Evolutionary conservation across 164 flowering plant genomes (phyloP), one percentile per base, ranked within the genome.

Genomic region (Nelumbo lutea): DNA sequence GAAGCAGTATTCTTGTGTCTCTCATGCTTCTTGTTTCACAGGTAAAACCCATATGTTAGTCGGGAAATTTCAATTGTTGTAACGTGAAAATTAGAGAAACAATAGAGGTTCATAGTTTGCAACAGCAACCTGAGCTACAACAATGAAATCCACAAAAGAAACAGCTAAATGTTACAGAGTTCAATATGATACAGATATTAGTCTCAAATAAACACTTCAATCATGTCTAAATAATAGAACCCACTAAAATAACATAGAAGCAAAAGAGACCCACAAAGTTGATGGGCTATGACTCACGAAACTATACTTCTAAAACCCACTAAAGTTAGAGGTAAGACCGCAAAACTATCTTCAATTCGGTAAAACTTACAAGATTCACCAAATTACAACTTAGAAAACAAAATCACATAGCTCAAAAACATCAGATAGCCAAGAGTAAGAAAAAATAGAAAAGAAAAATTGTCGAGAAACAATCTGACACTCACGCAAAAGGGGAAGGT

Each of bases 401-500:
- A 68, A 42, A 47, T 46, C 55, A 13, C 44, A 5, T 59, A 9
- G 42, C 61, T 41, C 39, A 70, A 53, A 53, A 53, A 51, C n/a
- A n/a, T n/a, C n/a, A n/a, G 55, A 51, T 10, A 51, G 6, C 13
- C 6, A 51, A 51, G 2, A 13, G 13, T 2, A 51, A 51, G 55
- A 3, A 51, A 51, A 51, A 46, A 3, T 46, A 46, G 48, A 5
- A 51, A 51, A 51, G 55, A 51, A 51, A 13, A 13, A 2, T 51
- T 13, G 6, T 3, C 55, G 9, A 5, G 53, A 50, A 50, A 50
- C 1, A 50, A 44, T 55, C 0, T 67, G 43, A 59, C 14, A 81
- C 96, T 89, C 80, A 95, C 98, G 96, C 81, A 68, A 95, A 95
- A n/a, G 98, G 98, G 40, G 98, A 95, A 67, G 98, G 98, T 83